phyloP scores from a whole-genome alignment of 306 rosid genomes.

The Chamaecrista fasciculata region DNA sequence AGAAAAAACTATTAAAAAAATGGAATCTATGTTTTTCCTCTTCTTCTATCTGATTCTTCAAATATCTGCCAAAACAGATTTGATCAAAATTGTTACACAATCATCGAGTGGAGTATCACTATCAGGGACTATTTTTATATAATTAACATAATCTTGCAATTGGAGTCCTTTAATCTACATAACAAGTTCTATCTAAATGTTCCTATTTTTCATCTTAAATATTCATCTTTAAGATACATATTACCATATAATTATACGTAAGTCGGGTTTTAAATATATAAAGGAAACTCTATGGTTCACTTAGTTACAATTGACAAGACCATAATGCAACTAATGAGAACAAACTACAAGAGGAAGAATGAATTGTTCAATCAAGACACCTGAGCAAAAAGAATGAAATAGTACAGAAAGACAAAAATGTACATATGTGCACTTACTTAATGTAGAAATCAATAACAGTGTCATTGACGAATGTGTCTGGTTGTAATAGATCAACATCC shows the following conservation, averaged over 20 bases:
- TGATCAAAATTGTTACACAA: slow-evolving; percentile 6
- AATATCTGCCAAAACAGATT: slow-evolving; percentile 53
- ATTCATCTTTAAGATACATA: not conserved
- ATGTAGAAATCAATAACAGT: slow-evolving; percentile 91
- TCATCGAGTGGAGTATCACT: not conserved
- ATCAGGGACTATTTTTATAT: slow-evolving; percentile 5
- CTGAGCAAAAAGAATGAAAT: not conserved
- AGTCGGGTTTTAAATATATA: not conserved
- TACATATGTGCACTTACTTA: slow-evolving; percentile 54
- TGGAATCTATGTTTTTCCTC: slow-evolving; percentile 73
- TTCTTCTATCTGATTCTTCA: slow-evolving; percentile 71
- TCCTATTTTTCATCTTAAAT: slow-evolving; percentile 8
- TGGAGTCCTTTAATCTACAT: not conserved
- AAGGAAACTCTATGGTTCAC: slow-evolving; percentile 10
- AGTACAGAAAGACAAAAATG: not conserved
- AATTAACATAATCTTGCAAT: slow-evolving; percentile 2
- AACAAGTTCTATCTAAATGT: not conserved
- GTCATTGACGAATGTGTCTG: slow-evolving; percentile 92
- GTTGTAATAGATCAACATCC: slow-evolving; percentile 91
- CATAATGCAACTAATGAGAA: not conserved
- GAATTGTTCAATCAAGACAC: not conserved
- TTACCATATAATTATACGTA: slow-evolving; percentile 4
- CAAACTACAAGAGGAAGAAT: slow-evolving; percentile 5
- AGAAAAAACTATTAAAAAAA: slow-evolving; percentile 96
- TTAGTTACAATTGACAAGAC: slow-evolving; percentile 4